Percentiles rank a stretch among this genome's conserved stretches.
These are phyloP conservation scores for Omphalotus olearius DNA, from an alignment of 1,284 basidiomycete species.

Conservation along the genomic window DNA sequence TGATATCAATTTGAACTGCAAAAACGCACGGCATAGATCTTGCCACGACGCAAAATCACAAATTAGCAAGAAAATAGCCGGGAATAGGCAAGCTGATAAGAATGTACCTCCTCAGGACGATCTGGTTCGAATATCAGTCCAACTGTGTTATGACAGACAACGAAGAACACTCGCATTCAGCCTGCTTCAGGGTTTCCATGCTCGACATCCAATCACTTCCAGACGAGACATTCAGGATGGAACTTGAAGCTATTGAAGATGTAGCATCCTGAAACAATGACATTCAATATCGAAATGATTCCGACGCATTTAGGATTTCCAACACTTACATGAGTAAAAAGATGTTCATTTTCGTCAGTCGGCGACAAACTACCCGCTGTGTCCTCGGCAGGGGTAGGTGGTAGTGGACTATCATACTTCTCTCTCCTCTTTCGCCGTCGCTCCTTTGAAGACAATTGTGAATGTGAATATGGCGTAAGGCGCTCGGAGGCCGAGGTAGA, in stretches of 20 bases:
- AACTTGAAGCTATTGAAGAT: no score
- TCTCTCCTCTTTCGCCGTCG: slow-evolving; percentile 5
- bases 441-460: background rate
- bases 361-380: background rate
- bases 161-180: no score
- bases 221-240: background rate
- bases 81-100: background rate
- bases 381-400: slow-evolving; percentile 2
- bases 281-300: no score
- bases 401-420: slow-evolving; percentile 6
- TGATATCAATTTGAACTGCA: background rate
- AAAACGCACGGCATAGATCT: slow-evolving; percentile 8
- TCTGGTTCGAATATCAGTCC: background rate
- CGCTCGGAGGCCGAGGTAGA: no score
- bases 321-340: no score
- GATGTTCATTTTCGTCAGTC: no score
- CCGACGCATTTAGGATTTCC: no score
- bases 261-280: no score
- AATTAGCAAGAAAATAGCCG: no score
- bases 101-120: slow-evolving; percentile 2
- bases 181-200: background rate
- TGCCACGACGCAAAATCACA: background rate
- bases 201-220: background rate
- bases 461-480: background rate
- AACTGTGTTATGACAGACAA: no score